Conservation (phyloP, 805 yeast species). For the Sugiyamaella americana region DNA sequence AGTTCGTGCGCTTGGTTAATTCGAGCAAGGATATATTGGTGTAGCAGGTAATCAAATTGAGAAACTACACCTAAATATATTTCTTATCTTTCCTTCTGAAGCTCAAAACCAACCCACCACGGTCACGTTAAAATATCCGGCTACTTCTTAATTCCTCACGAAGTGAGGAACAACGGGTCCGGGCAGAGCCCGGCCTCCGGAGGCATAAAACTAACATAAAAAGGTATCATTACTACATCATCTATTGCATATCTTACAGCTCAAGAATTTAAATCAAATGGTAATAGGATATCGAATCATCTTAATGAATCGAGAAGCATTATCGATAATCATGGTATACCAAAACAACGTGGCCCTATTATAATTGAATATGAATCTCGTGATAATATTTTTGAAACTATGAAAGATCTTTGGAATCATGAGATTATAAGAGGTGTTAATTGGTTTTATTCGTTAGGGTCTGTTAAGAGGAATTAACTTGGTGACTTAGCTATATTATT, state of each 20-base stretch:
- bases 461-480: too few species aligned
- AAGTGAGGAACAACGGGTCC: too few species aligned
- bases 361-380: constrained; percentile 44
- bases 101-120: too few species aligned
- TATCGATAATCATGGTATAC: constrained; percentile 48
- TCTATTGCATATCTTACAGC: constrained; percentile 58
- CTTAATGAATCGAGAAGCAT: constrained; percentile 45
- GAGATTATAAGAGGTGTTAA: constrained; percentile 60
- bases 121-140: too few species aligned
- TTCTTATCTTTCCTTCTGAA: too few species aligned
- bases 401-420: constrained; percentile 74
- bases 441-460: constrained; percentile 47
- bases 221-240: constrained; percentile 54
- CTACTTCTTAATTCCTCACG: too few species aligned
- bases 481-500: too few species aligned
- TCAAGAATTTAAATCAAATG: constrained; percentile 46
- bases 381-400: constrained; percentile 47
- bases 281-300: constrained; percentile 40
- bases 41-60: too few species aligned
- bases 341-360: constrained; percentile 40
- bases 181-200: too few species aligned
- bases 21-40: too few species aligned
- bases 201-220: not conserved
- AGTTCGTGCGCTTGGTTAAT: too few species aligned
- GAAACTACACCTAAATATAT: too few species aligned